Conservation (phyloP, 441 rosid species). For the Gossypium trilobum region DNA sequence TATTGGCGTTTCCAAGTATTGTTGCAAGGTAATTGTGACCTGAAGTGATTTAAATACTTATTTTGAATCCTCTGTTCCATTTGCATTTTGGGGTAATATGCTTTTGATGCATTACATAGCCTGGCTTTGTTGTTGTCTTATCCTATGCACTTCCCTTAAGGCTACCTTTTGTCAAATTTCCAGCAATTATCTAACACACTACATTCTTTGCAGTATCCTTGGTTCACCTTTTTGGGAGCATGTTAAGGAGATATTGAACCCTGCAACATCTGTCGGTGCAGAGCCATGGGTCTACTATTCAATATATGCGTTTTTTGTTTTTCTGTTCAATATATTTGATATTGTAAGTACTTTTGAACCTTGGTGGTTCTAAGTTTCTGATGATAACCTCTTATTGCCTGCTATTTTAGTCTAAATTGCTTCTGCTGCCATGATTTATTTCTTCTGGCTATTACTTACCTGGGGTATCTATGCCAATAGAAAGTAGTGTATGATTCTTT, state of each 20-base stretch:
- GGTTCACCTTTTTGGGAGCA: constrained; percentile 71
- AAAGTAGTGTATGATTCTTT: background rate
- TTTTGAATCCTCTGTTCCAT: background rate
- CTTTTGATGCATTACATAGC: constrained; percentile 1
- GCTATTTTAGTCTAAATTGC: background rate
- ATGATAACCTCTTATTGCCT: constrained; percentile 1
- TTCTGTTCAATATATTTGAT: constrained; percentile 85
- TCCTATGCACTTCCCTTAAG: background rate
- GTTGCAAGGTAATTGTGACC: constrained; percentile 57
- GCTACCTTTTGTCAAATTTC: background rate
- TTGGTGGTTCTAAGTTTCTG: background rate
- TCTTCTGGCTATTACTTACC: background rate
- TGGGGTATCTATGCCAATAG: background rate
- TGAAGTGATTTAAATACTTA: background rate
- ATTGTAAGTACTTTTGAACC: constrained; percentile 51
- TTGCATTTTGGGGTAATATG: background rate
- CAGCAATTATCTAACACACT: constrained; percentile 24
- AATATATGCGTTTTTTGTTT: constrained; percentile 75
- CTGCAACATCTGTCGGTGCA: constrained; percentile 79
- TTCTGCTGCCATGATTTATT: background rate
- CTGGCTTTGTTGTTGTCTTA: constrained; percentile 4
- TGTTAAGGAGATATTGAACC: constrained; percentile 74
- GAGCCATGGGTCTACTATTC: constrained; percentile 86
- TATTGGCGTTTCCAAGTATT: constrained; percentile 79
- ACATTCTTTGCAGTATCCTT: constrained; percentile 46